Evolutionary conservation across 2,329 filamentous ascomycete species (phyloP).

Genomic region (Zymoseptoria ardabiliae): DNA sequence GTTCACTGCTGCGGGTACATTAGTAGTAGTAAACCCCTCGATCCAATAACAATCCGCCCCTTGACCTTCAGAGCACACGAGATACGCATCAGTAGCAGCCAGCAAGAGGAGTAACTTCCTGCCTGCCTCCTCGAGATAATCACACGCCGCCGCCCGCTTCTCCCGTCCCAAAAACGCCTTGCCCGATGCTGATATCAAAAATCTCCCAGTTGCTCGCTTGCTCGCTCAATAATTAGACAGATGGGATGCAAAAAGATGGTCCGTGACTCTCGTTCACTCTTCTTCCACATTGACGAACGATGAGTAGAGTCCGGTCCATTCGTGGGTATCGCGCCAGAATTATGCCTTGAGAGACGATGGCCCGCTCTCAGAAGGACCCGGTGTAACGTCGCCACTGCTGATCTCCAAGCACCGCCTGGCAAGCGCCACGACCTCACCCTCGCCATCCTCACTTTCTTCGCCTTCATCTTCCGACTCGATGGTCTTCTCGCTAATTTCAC

Average conservation of each 20-base stretch:
- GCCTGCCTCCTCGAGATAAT: neutral
- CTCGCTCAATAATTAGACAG: constrained; percentile 10
- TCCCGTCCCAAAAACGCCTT: neutral
- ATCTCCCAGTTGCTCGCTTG: constrained; percentile 10
- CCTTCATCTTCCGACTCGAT: constrained; percentile 75
- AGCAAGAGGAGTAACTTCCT: neutral
- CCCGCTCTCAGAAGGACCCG: constrained; percentile 14
- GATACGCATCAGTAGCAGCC: neutral
- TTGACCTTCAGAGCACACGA: neutral
- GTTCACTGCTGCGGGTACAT: neutral
- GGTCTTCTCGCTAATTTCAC: constrained; percentile 80
- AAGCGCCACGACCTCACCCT: constrained; percentile 85
- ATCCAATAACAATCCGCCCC: neutral
- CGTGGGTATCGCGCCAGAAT: neutral
- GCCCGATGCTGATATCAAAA: constrained; percentile 11
- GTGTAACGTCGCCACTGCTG: constrained; percentile 15
- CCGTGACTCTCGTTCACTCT: neutral
- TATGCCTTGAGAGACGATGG: constrained; percentile 16
- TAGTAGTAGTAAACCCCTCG: neutral
- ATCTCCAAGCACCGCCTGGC: constrained; percentile 79
- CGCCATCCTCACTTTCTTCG: constrained; percentile 85
- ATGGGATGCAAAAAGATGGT: constrained; percentile 6
- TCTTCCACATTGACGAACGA: neutral
- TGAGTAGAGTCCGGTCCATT: no score
- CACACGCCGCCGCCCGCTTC: neutral